Evolutionary conservation across 331 rosid species (phyloP), one percentile per base, ranked within the genome.

Genomic region (Malus hybrid): DNA sequence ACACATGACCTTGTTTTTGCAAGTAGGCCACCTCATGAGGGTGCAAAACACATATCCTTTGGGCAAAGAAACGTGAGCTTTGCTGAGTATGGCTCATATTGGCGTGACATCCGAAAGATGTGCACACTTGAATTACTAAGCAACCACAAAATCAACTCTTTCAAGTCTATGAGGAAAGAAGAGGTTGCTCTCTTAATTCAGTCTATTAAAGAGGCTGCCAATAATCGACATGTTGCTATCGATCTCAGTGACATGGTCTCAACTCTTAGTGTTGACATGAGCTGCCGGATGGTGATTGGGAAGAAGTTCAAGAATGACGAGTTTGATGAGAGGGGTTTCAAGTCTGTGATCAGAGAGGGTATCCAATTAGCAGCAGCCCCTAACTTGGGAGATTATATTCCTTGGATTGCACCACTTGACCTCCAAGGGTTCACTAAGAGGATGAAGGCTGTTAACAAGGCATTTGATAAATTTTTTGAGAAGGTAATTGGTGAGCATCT

Each of bases 1-100:
- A 48, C 55, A 5, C 55, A 90, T 71, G 96, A 82, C 75, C 89
- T 73, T 33, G 62, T 71, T 24, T 90, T 88, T 69, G 91, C 93
- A 0, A 83, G 88, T 13, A 80, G 96, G 55, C 96, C 93, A 29
- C 79, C 77, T 6, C 16, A 2, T 5, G 77, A 80, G 22, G 78
- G 84, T 3, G 16, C 82, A 34, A 85, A 88, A 72, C 4, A 74
- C 79, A 72, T 90, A 0, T 30, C 84, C 42, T 90, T 83, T 68
- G 88, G 66, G 1, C 88, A 83, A 9, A 85, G 60, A 50, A 69
- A 32, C 72, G 0, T 91, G 4, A 12, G 24, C 58, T 82, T 85
- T 6, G 62, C 44, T 36, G 44, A 36, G 44, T 36, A 36, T 36
- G 44, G 44, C 44, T 36, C 44, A 36, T 36, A 36, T 36, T 36